phyloP scores from a whole-genome alignment of 371 early-diverging fungal species.

The Lichtheimia corymbifera region DNA sequence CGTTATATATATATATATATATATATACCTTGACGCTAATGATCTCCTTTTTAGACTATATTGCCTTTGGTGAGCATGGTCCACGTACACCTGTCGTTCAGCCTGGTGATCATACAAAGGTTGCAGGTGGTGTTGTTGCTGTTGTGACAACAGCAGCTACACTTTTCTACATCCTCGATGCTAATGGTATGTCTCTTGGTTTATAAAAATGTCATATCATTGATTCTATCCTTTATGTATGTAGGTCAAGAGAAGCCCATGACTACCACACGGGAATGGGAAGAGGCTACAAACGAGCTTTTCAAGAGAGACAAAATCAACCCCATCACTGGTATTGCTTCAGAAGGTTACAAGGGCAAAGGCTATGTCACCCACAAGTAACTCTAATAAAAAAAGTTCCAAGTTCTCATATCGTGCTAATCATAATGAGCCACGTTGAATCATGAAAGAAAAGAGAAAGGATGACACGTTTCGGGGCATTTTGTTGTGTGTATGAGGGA shows the following conservation, averaged over 20 bases:
- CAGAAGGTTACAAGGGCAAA: slow-evolving; percentile 82
- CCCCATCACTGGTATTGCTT: slow-evolving; percentile 87
- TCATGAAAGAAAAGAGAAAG: too few relatives aligned
- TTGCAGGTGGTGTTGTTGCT: slow-evolving; percentile 66
- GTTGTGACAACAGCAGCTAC: slow-evolving; percentile 60
- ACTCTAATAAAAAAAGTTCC: neutral
- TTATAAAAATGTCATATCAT: neutral
- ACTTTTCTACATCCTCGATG: slow-evolving; percentile 72
- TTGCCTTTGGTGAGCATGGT: slow-evolving; percentile 94
- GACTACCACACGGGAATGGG: slow-evolving; percentile 91
- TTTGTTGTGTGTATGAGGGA: too few relatives aligned
- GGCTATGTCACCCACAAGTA: slow-evolving; percentile 53
- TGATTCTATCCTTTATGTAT: neutral
- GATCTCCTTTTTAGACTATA: slow-evolving; percentile 60
- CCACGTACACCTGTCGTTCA: slow-evolving; percentile 80
- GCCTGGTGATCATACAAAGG: slow-evolving; percentile 76
- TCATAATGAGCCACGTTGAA: too few relatives aligned
- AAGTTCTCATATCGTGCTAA: too few relatives aligned
- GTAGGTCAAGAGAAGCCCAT: slow-evolving; percentile 64
- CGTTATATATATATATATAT: slow-evolving; percentile 21
- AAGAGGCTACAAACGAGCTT: slow-evolving; percentile 85
- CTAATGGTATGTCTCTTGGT: slow-evolving; percentile 54
- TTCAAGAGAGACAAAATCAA: slow-evolving; percentile 86
- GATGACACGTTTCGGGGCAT: too few relatives aligned
- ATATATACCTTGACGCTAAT: neutral